Evolutionary conservation across 2,329 filamentous ascomycete species (phyloP), one percentile per base, ranked within the genome.

Genomic region (Decorospora gaudefroyi): DNA sequence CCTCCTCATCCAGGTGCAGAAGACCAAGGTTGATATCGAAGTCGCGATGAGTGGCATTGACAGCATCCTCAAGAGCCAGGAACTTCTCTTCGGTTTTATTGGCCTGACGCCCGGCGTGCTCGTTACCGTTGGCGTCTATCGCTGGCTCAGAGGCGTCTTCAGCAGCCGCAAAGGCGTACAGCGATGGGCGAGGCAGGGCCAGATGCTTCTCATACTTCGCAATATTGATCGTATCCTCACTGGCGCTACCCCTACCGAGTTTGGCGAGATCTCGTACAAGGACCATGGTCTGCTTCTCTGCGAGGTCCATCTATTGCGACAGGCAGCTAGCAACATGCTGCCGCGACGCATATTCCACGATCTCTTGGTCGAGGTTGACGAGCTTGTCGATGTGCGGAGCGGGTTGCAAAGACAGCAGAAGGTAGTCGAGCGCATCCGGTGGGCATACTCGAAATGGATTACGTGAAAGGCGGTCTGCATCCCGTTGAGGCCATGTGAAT

Each of bases 21-120:
- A 99, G 78, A 97, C 93, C 15, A 99, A 99, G 75, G 93, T 99
- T 6, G 93, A 99, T 64, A 84, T 99, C 9, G 93, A 99, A 70
- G 85, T 97, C 49, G 93, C 93, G 10, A 91, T 99, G 74, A 90
- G 88, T 47, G 93, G 93, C 12, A 99, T 99, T 55, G 92, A 99
- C 75, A 84, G 90, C 22, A 80, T 99, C 21, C 79, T 99, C 45
- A 96, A 93, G 74, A 96, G 91, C 63, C 93, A 99, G 67, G 92
- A 99, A 67, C 80, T 99, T 33, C 88, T 99, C 16, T 99, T 99
- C 73, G 93, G 79, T n/a, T 96, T 99, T 64, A 86, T 99, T 25
- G 91, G 91, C 4, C 76, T 99, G 17, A 97, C 93, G 0, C 93
- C 93, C 0, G 92, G 93, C 9, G 80, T 97, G n/a, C 75, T 99